Evolutionary conservation across 73 alveolate genomes (phyloP).

Genomic region (Paramecium sexaurelia): DNA sequence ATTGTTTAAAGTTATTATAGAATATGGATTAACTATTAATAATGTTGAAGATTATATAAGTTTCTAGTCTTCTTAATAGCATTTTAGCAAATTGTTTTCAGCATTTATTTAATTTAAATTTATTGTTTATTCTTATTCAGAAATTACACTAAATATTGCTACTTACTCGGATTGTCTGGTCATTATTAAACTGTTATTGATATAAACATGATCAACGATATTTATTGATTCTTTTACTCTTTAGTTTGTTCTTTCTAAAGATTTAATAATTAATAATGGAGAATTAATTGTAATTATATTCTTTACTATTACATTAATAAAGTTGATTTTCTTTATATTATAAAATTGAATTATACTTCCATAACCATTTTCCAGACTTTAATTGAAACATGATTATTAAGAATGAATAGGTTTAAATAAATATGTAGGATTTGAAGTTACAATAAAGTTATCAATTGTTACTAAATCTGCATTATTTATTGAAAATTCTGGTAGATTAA

Average conservation of each 20-base stretch:
- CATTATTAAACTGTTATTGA: neutral
- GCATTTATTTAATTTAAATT: neutral
- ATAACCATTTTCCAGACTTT: neutral
- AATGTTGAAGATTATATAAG: neutral
- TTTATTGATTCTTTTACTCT: neutral
- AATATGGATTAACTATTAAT: neutral
- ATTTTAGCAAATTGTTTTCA: neutral
- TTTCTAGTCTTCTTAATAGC: neutral
- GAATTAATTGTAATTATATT: neutral
- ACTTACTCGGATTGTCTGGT: neutral
- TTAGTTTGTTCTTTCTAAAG: neutral
- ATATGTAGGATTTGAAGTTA: neutral
- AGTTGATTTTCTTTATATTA: neutral
- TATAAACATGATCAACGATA: neutral
- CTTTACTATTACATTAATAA: neutral
- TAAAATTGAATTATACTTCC: neutral
- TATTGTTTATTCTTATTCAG: neutral
- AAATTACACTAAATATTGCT: neutral
- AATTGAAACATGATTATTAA: neutral
- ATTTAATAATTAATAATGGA: neutral
- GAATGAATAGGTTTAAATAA: neutral
- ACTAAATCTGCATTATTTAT: neutral
- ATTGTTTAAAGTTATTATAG: neutral
- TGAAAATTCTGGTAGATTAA: neutral
- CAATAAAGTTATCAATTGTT: neutral